A percentile compares a stretch with the other conserved stretches of the same genome.
These are phyloP conservation scores for Pouteria campechiana DNA, from an alignment of 179 eudicot genomes.

Conservation along the genomic window DNA sequence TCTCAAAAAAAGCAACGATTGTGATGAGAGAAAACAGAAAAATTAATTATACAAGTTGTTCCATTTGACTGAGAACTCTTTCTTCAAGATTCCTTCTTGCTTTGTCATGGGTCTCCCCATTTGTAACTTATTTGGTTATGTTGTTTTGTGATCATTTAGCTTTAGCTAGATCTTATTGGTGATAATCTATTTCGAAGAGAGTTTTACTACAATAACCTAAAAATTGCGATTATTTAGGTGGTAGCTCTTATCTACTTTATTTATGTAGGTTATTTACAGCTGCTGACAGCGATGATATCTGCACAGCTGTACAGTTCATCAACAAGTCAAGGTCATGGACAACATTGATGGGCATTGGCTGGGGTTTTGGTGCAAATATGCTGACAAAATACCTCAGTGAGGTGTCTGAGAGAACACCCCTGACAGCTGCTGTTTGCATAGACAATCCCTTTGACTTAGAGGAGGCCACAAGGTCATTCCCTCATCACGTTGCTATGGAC, in stretches of 20 bases:
- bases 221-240: too few species aligned
- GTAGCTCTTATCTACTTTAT: conserved; percentile 18
- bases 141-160: too few species aligned
- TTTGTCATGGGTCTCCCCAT: too few species aligned
- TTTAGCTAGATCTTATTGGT: too few species aligned
- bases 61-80: too few species aligned
- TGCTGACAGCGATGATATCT: conserved; percentile 96
- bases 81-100: too few species aligned
- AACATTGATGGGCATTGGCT: conserved; percentile 79
- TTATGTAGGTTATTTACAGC: conserved; percentile 90
- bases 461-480: conserved; percentile 50
- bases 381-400: conserved; percentile 88
- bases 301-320: conserved; percentile 68
- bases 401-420: conserved; percentile 82
- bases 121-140: too few species aligned
- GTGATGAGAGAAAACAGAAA: too few species aligned
- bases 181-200: too few species aligned
- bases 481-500: conserved; percentile 25
- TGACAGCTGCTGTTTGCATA: conserved; percentile 85
- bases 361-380: conserved; percentile 98
- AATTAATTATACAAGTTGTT: too few species aligned
- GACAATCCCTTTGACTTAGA: conserved; percentile 95
- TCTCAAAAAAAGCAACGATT: too few species aligned
- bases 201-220: too few species aligned
- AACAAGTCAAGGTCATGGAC: conserved; percentile 83